Evolutionary conservation across 352 stramenopile species (phyloP), one percentile per base, ranked within the genome.

Genomic region (Pythium sp.): DNA sequence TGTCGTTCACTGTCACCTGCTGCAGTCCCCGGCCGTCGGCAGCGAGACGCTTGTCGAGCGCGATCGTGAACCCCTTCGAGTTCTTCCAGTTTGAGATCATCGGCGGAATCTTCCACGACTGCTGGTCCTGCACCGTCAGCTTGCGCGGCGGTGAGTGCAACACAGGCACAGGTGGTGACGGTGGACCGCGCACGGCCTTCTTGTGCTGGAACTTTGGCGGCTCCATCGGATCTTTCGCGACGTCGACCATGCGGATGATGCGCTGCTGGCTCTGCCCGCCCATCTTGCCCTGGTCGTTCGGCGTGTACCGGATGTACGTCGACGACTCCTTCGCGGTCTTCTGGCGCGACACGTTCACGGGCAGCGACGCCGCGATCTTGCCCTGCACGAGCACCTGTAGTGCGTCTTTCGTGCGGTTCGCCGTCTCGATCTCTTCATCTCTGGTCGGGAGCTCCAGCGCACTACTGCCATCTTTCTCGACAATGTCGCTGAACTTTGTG

Each of bases 61-160:
- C 97, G 77, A 99, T 99, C 7, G 97, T 99, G 75, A 99, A 99
- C 0, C 98, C 98, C 57, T 97, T 95, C 0, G 93, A 93, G 85
- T 99, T 99, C 75, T 99, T 99, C 98, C 97, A 99, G 78, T 99
- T 99, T 36, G 96, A 99, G 68, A 99, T 98, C 73, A 97, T 98
- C 14, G 98, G 97, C 22, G 98, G 98, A 68, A 99, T 98, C 84
- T 99, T 99, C 98, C 98, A 99, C 68, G 92, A 92, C 76, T 98
- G 88, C 76, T 98, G 92, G 71, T 98, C 95, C 32, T 93, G 73
- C 20, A 98, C 91, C 18, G 93, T 98, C 24, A 98, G 72, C 73
- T 98, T 97, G 72, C 79, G 95, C 67, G 75, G 94, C 71, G 90
- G 98, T 73, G 74, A 99, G 71, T 98, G 92, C 69, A 97, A 73